Evolutionary conservation across 768 basidiomycete species (phyloP).

Genomic region (Boletus bicolor): DNA sequence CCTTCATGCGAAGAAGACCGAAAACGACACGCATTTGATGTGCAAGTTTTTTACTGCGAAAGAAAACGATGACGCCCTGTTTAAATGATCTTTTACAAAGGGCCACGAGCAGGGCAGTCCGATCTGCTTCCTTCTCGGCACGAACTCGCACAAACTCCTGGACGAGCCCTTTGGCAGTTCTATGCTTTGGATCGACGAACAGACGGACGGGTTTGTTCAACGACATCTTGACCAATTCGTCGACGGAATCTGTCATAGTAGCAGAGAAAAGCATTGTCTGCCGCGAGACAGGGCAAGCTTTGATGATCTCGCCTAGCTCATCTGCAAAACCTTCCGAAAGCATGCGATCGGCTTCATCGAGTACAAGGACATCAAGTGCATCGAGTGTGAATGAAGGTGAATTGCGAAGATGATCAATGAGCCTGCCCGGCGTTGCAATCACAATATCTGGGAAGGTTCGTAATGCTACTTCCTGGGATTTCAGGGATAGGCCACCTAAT

Average conservation of each 20-base stretch:
- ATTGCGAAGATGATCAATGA: constrained; percentile 97
- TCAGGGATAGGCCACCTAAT: constrained; percentile 86
- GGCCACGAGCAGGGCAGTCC: constrained; percentile 71
- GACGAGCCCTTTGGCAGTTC: constrained; percentile 77
- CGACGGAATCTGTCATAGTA: constrained; percentile 97
- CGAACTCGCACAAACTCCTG: constrained; percentile 96
- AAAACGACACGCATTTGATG: constrained; percentile 97
- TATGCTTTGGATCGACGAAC: constrained; percentile 92
- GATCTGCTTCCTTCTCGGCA: constrained; percentile 71
- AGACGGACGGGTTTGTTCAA: constrained; percentile 90
- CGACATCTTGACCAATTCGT: constrained; percentile 89
- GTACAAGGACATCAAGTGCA: constrained; percentile 86
- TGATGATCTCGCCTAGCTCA: constrained; percentile 91
- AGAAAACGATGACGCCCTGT: constrained; percentile 83
- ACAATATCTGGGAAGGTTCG: constrained; percentile 89
- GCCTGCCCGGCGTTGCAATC: constrained; percentile 94
- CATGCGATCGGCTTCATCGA: constrained; percentile 99
- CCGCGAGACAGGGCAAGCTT: constrained; percentile 78
- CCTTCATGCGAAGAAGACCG: constrained; percentile 80
- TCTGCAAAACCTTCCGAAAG: constrained; percentile 93
- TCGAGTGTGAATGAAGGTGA: constrained; percentile 92
- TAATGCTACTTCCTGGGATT: constrained; percentile 83
- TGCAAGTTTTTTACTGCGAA: constrained; percentile 94
- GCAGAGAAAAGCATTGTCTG: constrained; percentile 99
- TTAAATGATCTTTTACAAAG: constrained; percentile 89